Conservation (phyloP, 2,329 filamentous ascomycete species). For the Penicillium janthinellum region DNA sequence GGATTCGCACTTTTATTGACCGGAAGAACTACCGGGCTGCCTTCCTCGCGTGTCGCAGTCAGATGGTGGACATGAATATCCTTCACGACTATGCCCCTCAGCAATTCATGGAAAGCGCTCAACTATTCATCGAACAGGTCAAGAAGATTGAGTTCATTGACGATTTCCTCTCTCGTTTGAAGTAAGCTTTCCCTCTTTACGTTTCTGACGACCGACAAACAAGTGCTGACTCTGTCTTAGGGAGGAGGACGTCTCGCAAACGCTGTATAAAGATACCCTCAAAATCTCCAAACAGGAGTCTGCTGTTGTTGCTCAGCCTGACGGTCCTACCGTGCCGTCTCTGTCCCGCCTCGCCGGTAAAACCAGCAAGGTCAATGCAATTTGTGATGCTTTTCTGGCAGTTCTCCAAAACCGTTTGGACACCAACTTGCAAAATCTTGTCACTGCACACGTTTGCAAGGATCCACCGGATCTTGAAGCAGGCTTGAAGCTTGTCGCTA, state of each 20-base stretch:
- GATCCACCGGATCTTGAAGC: conserved; percentile 85
- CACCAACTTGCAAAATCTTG: conserved; percentile 80
- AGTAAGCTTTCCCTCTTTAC: conserved; percentile 52
- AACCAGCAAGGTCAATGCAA: conserved; percentile 73
- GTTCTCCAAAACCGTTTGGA: conserved; percentile 64
- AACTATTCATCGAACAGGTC: conserved; percentile 80
- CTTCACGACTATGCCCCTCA: conserved; percentile 88
- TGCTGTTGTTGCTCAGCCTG: conserved; percentile 27
- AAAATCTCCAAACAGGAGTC: conserved; percentile 44
- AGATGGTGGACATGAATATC: conserved; percentile 97
- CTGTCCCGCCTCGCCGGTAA: conserved; percentile 25
- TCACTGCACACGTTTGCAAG: conserved; percentile 95
- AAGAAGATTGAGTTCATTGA: conserved; percentile 81
- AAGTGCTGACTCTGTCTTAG: conserved; percentile 43
- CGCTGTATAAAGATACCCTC: conserved; percentile 88
- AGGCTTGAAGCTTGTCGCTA: conserved; percentile 76
- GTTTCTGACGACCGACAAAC: neutral
- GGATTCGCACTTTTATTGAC: conserved; percentile 80
- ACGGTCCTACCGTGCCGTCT: conserved; percentile 19
- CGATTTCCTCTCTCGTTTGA: conserved; percentile 82
- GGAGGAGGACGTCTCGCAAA: conserved; percentile 89
- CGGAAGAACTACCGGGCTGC: conserved; percentile 78
- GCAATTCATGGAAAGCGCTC: conserved; percentile 77
- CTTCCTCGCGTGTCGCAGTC: conserved; percentile 84
- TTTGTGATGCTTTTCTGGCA: conserved; percentile 82